Conservation (phyloP, 495 filamentous ascomycete genomes). For the Xanthoparmelia taractica region DNA sequence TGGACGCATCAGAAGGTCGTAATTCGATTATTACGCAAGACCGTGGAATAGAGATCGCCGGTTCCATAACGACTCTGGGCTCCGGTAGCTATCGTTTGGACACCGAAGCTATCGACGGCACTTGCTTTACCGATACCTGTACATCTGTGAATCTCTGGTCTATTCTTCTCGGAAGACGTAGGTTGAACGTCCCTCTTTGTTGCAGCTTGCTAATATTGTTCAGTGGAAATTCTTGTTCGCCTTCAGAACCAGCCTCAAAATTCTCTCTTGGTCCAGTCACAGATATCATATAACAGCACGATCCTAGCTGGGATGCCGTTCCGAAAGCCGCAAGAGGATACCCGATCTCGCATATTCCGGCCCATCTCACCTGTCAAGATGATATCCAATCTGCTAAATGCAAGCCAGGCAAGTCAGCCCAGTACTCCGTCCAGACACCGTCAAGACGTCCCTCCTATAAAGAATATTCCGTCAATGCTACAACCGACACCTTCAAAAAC, state of each 20-base stretch:
- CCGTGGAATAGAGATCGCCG: slow-evolving; percentile 2
- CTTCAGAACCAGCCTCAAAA: slow-evolving; percentile 65
- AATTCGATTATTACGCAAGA: neutral
- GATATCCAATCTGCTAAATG: slow-evolving; percentile 71
- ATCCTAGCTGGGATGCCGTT: slow-evolving; percentile 65
- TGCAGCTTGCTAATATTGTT: slow-evolving; percentile 6
- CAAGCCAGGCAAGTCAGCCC: slow-evolving; percentile 35
- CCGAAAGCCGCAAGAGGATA: slow-evolving; percentile 50
- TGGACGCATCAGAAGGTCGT: neutral
- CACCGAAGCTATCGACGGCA: slow-evolving; percentile 54
- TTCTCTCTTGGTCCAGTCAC: slow-evolving; percentile 51
- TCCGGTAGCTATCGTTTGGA: slow-evolving; percentile 46
- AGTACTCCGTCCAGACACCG: slow-evolving; percentile 24
- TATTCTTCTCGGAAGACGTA: slow-evolving; percentile 60
- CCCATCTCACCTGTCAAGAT: slow-evolving; percentile 84
- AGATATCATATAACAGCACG: slow-evolving; percentile 62
- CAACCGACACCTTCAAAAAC: slow-evolving; percentile 30
- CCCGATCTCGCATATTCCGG: slow-evolving; percentile 51
- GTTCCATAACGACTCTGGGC: slow-evolving; percentile 9
- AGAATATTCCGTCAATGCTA: slow-evolving; percentile 31
- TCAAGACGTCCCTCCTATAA: slow-evolving; percentile 17
- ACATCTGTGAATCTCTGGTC: slow-evolving; percentile 58
- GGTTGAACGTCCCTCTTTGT: slow-evolving; percentile 25
- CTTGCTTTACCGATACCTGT: slow-evolving; percentile 58
- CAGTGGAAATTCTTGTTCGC: slow-evolving; percentile 57